Conservation (phyloP, 257 asterid genomes). For the Haberlea rhodopensis region DNA sequence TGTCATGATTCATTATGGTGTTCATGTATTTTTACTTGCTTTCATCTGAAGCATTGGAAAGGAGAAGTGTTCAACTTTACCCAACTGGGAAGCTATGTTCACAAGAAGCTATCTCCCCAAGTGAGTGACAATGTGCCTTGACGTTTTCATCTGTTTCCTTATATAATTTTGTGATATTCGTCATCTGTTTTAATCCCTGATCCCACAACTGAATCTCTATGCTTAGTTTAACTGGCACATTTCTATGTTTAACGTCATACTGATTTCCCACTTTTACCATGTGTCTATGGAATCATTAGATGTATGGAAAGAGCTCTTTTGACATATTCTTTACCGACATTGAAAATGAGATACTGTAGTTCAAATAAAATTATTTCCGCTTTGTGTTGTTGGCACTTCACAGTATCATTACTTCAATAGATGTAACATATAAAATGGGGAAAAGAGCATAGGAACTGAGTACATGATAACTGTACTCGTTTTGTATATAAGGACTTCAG, state of each 20-base stretch:
- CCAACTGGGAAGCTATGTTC: constrained; percentile 29
- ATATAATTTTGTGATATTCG: constrained; percentile 2
- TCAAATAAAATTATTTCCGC: background rate
- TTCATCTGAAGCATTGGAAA: constrained; percentile 41
- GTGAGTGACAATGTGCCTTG: constrained; percentile 45
- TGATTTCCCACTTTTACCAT: background rate
- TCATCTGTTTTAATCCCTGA: constrained; percentile 14
- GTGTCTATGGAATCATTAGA: background rate
- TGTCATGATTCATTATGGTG: constrained; percentile 18
- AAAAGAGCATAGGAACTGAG: background rate
- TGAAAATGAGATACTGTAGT: background rate
- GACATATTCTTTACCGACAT: background rate
- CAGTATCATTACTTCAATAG: background rate
- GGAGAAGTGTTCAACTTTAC: constrained; percentile 33
- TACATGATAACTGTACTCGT: background rate
- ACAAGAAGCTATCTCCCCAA: constrained; percentile 50
- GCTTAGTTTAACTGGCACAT: background rate
- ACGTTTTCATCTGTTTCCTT: constrained; percentile 5
- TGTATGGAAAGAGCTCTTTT: background rate
- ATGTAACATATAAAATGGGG: background rate
- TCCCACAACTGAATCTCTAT: constrained; percentile 1
- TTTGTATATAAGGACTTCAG: background rate
- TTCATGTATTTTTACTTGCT: constrained; percentile 31
- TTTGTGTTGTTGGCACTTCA: background rate
- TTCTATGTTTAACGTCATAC: background rate